Evolutionary conservation across 805 yeast species (phyloP).

Genomic region (Wilhelminamyces savonicus): DNA sequence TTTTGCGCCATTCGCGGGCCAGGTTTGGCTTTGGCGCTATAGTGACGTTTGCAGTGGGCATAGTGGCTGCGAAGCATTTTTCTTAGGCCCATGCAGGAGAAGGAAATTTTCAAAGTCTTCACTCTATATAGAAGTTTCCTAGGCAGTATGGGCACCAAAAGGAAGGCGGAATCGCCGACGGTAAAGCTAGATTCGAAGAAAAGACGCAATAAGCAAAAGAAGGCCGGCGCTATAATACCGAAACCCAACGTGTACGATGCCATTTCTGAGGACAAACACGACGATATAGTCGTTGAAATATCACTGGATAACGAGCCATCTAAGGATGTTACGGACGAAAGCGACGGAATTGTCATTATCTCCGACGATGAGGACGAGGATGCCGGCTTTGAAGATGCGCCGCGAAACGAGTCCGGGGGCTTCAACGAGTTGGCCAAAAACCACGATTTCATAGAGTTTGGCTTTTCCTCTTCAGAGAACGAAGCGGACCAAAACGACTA

Average conservation of each 20-base stretch:
- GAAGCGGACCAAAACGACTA: conserved; percentile 17
- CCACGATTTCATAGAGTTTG: conserved; percentile 52
- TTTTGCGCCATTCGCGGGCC: conserved; percentile 7
- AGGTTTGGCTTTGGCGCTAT: neutral
- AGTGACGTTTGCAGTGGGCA: conserved; percentile 1
- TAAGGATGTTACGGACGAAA: conserved; percentile 5
- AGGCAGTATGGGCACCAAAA: conserved; percentile 11
- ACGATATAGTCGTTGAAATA: no score
- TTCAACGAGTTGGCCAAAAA: conserved; percentile 37
- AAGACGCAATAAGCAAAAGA: no score
- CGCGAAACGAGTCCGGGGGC: conserved; percentile 2
- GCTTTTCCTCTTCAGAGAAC: conserved; percentile 40
- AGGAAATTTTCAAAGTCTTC: no score
- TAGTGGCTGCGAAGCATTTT: no score
- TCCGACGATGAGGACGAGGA: conserved; percentile 14
- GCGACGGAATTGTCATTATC: conserved; percentile 14
- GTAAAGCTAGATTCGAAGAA: conserved; percentile 14
- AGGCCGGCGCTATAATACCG: conserved; percentile 4
- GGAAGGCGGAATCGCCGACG: conserved; percentile 16
- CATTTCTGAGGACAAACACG: neutral
- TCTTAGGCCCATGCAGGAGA: no score
- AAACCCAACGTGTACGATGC: conserved; percentile 13
- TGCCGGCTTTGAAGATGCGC: conserved; percentile 2
- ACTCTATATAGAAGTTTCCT: no score
- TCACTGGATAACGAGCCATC: conserved; percentile 1